phyloP scores from a whole-genome alignment of 176 grass and related monocot genomes.

The Bothriochloa decipiens region DNA sequence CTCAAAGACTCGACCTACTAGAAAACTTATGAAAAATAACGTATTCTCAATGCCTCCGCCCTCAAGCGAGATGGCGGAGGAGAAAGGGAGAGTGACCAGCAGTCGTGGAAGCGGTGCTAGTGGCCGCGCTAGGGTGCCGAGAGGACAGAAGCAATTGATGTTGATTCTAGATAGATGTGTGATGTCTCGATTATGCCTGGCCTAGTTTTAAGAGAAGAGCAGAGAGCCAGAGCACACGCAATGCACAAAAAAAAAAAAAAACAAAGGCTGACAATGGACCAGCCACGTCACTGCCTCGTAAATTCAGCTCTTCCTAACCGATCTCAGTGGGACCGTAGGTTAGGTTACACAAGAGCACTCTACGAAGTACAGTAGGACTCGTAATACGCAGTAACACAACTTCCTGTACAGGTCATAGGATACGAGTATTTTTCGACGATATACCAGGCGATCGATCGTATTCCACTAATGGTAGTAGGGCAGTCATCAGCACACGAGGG shows the following conservation, averaged over 20 bases:
- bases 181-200: too few species aligned
- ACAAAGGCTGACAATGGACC: neutral
- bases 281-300: neutral
- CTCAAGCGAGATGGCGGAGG: too few species aligned
- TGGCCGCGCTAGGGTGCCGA: too few species aligned
- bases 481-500: neutral
- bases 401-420: neutral
- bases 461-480: neutral
- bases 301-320: neutral
- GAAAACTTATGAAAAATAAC: too few species aligned
- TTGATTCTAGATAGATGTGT: too few species aligned
- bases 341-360: neutral
- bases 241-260: neutral
- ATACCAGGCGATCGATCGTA: neutral
- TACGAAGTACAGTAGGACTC: neutral
- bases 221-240: too few species aligned
- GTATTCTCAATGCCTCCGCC: too few species aligned
- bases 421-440: neutral
- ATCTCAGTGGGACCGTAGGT: neutral
- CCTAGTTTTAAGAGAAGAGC: too few species aligned
- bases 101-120: too few species aligned
- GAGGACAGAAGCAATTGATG: too few species aligned
- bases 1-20: too few species aligned
- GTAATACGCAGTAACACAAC: neutral
- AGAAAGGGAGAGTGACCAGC: too few species aligned